Conservation (phyloP, 495 filamentous ascomycete species). For the Thermochaetoides thermophila region DNA sequence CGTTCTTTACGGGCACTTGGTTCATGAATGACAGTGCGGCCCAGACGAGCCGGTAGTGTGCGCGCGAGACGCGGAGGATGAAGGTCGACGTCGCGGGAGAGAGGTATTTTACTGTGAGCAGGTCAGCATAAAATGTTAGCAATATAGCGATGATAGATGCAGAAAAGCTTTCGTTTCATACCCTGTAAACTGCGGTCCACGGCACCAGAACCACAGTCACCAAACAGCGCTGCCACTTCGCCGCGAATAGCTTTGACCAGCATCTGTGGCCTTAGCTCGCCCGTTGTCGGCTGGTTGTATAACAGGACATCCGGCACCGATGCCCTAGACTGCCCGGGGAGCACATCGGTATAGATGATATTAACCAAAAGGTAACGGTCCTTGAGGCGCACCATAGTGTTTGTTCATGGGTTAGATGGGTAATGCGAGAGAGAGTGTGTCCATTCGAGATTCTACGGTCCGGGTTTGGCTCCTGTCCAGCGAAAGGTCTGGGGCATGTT, state of each 20-base stretch:
- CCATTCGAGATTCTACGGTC: no score
- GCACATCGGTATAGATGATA: constrained; percentile 65
- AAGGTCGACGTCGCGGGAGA: constrained; percentile 86
- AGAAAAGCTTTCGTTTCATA: constrained; percentile 20
- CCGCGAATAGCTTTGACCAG: constrained; percentile 54
- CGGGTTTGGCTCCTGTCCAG: no score
- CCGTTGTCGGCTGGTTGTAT: constrained; percentile 63
- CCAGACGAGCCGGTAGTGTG: constrained; percentile 77
- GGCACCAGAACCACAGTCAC: constrained; percentile 74
- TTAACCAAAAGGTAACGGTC: constrained; percentile 85
- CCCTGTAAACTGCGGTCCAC: constrained; percentile 49
- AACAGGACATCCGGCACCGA: constrained; percentile 42
- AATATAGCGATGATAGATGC: neutral
- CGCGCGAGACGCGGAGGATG: constrained; percentile 67
- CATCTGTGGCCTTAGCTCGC: constrained; percentile 43
- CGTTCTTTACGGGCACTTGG: constrained; percentile 42
- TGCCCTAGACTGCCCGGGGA: constrained; percentile 21
- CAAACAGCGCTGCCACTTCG: constrained; percentile 58
- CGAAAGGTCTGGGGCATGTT: no score
- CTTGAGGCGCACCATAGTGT: constrained; percentile 90
- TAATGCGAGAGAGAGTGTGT: no score
- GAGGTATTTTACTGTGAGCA: constrained; percentile 67
- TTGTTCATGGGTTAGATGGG: neutral
- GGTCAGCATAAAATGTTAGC: neutral
- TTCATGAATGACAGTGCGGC: constrained; percentile 72